These are phyloP conservation scores for Alternaria triticimaculans DNA, from an alignment of 2,329 filamentous ascomycete genomes.

Conservation along the genomic window DNA sequence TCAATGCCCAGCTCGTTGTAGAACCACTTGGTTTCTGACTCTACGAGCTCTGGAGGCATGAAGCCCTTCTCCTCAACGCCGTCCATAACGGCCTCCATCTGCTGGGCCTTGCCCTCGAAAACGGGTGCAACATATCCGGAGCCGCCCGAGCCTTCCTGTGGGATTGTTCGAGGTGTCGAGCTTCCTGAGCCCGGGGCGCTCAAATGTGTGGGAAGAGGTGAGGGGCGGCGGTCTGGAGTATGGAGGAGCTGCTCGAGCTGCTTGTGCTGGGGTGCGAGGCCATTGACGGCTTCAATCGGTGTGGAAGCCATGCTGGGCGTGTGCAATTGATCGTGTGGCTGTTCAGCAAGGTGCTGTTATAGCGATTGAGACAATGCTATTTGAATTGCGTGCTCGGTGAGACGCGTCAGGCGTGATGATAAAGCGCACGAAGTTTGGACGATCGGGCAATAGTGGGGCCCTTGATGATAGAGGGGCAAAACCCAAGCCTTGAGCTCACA, in stretches of 20 bases:
- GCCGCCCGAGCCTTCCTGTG: constrained; percentile 77
- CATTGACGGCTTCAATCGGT: constrained; percentile 38
- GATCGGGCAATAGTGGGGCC: constrained; percentile 9
- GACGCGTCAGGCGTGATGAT: constrained; percentile 13
- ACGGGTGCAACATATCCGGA: constrained; percentile 94
- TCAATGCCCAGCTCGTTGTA: constrained; percentile 98
- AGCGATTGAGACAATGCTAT: constrained; percentile 13
- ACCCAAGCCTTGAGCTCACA: not conserved
- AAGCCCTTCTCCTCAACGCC: constrained; percentile 80
- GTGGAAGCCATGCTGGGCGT: constrained; percentile 40
- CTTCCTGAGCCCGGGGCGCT: constrained; percentile 66
- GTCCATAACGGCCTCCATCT: constrained; percentile 86
- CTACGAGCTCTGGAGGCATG: constrained; percentile 82
- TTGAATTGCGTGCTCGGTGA: constrained; percentile 18
- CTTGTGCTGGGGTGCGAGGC: constrained; percentile 57
- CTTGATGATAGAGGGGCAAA: constrained; percentile 8
- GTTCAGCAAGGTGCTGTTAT: not conserved
- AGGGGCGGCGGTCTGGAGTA: constrained; percentile 70
- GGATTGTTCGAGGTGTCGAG: constrained; percentile 72
- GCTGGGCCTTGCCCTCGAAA: constrained; percentile 89
- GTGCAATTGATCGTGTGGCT: not conserved
- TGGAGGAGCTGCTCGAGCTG: constrained; percentile 62
- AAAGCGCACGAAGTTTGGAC: constrained; percentile 8
- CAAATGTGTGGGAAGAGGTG: constrained; percentile 87
- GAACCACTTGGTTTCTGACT: constrained; percentile 92